Evolutionary conservation across 2,329 filamentous ascomycete species (phyloP).

Genomic region (Diplodia intermedia): DNA sequence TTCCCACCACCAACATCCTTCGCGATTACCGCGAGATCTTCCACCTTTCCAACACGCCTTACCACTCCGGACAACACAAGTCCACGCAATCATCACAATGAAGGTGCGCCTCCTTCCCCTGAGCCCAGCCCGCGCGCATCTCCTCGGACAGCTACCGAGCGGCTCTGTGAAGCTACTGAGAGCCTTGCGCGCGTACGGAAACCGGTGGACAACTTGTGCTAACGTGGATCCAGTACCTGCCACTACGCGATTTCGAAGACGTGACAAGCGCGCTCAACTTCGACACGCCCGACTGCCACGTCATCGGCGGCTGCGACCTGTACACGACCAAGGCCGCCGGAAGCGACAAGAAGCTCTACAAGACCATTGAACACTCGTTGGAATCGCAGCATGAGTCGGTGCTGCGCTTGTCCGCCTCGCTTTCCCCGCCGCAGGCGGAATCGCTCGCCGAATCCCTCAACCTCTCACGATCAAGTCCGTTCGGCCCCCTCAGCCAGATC

Average conservation of each 20-base stretch:
- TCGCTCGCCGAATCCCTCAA: slow-evolving; percentile 72
- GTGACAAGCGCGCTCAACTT: slow-evolving; percentile 95
- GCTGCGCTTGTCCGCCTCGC: slow-evolving; percentile 81
- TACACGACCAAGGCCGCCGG: slow-evolving; percentile 98
- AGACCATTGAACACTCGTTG: slow-evolving; percentile 89
- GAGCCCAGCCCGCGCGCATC: slow-evolving; percentile 9
- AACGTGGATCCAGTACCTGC: slow-evolving; percentile 73
- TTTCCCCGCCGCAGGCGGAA: slow-evolving; percentile 81
- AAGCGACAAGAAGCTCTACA: slow-evolving; percentile 96
- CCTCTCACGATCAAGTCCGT: slow-evolving; percentile 86
- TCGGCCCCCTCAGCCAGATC: slow-evolving; percentile 86
- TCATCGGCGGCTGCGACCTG: slow-evolving; percentile 91
- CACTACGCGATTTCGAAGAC: slow-evolving; percentile 87
- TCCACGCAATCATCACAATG: slow-evolving; percentile 40
- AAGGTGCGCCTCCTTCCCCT: slow-evolving; percentile 43
- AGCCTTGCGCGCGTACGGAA: slow-evolving; percentile 2
- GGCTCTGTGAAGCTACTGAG: slow-evolving; percentile 17
- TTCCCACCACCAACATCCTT: slow-evolving; percentile 5
- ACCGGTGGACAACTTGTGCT: background rate
- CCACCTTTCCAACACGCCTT: slow-evolving; percentile 27
- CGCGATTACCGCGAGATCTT: slow-evolving; percentile 11
- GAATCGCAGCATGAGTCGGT: slow-evolving; percentile 91
- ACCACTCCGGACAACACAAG: slow-evolving; percentile 13
- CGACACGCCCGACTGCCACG: slow-evolving; percentile 88
- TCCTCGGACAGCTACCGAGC: slow-evolving; percentile 5